Evolutionary conservation across 805 yeast species (phyloP), one percentile per base, ranked within the genome.

Genomic region (Pichia scutulata): DNA sequence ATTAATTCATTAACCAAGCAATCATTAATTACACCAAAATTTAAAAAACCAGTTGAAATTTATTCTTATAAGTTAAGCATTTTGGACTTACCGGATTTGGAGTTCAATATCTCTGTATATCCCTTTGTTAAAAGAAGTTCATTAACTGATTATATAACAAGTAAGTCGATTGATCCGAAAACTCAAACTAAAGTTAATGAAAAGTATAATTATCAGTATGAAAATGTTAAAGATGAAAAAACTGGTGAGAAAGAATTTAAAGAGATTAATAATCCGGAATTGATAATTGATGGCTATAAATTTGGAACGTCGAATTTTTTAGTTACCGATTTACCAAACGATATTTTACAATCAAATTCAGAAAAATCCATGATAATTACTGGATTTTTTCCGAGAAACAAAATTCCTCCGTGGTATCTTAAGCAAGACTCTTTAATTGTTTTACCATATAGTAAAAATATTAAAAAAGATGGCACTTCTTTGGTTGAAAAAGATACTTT

Each of bases 261-360:
- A 25, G 66, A 69, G 5, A 64, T 64, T 39, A 67, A 69, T 5
- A 50, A 52, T 21, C 25, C 48, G 3, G 30, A 23, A 2, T n/a
- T 44, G 7, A 42, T 54, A 14, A 45, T 39, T 12, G 47, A 77
- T 37, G 95, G 86, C 0, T 87, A 78, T 62, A 76, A 77, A 54
- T 89, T 82, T 59, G 92, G 95, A 3, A 69, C 72, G 1, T 75
- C 80, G 9, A 69, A 77, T 14, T 74, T 81, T 2, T 78, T 81
- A 0, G 60, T 86, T 7, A 79, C 82, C 14, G 70, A 71, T 33
- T 68, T 69, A 12, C 68, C 73, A 3, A 61, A 80, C 18, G 67
- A 66, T 28, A 70, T 80, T 22, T 60, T 68, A 2, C 24, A 44
- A 4, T 21, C 48, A n/a, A 19, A 46, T 12, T 71, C 82, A 0